Evolutionary conservation across 768 basidiomycete species (phyloP).

Genomic region (Lenzites betulinus): DNA sequence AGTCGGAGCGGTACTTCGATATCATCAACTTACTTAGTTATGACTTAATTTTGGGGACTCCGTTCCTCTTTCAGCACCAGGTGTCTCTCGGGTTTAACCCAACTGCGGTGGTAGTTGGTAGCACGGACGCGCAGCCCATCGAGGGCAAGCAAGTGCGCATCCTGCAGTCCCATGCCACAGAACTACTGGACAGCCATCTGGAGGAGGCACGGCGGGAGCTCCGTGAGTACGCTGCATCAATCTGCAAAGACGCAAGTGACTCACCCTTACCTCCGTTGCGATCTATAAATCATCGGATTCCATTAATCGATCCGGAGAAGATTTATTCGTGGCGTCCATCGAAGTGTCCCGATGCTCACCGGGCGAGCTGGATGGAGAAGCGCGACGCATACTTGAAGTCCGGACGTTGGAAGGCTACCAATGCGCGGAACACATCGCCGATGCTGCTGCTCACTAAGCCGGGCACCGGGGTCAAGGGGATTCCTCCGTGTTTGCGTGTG

Average conservation of each 20-base stretch:
- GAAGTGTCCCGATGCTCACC: constrained; percentile 37
- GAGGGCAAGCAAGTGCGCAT: neutral
- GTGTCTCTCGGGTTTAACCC: constrained; percentile 21
- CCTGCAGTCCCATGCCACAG: neutral
- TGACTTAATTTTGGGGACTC: constrained; percentile 36
- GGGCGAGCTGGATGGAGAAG: constrained; percentile 31
- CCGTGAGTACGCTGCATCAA: constrained; percentile 14
- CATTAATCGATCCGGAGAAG: constrained; percentile 34
- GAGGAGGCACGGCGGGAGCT: neutral
- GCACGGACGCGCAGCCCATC: neutral
- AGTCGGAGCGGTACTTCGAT: neutral
- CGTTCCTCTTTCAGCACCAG: constrained; percentile 27
- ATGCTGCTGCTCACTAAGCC: constrained; percentile 37
- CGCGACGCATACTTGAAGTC: constrained; percentile 31
- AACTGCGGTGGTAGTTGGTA: neutral
- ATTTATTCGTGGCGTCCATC: constrained; percentile 37
- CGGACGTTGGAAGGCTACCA: constrained; percentile 34
- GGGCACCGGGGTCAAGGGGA: constrained; percentile 1
- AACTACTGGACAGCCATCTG: neutral
- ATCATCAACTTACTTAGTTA: constrained; percentile 26
- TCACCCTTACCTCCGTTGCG: constrained; percentile 17
- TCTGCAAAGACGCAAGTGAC: constrained; percentile 7
- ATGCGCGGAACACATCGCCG: constrained; percentile 31
- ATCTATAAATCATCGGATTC: constrained; percentile 36
- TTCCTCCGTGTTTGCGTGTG: constrained; percentile 3